Base-by-base conservation (phyloP, 495 filamentous ascomycete genomes). In the Lasiosphaeria miniovina region DNA sequence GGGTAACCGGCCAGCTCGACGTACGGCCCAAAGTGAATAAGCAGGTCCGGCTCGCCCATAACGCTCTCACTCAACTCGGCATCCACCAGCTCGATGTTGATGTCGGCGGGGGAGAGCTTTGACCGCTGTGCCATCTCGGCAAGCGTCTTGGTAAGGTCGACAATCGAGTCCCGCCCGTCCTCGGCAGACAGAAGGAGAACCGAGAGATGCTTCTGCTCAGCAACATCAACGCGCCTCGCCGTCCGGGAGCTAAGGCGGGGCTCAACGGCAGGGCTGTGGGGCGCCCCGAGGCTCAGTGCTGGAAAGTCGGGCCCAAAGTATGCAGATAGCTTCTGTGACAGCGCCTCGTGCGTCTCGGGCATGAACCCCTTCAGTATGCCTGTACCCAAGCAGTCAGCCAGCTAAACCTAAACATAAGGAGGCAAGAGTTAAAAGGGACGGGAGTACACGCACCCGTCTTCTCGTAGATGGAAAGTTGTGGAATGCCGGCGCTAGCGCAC, bases 91-190 rank as follows among this genome's bases (percentile, higher is more conserved):
- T 96, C 90, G 15, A 82, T 76, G 46, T 83, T 90, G 60, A 98
- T 92, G 69, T 98, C 93, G 15, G 81, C 74, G 0, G 88, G 77
- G 3, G 82, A 82, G 24, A 98, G 74, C 72, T 96, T 96, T 53
- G 87, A 86, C 58, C 88, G 86, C 75, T 98, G 94, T 4, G 90
- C 85, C 93, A 98, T 96, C 65, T 96, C 90, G 6, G 93, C 84
- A 8, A 98, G 80, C 4, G 95, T 97, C 68, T 93, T 95, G 48
- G 95, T 98, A 33, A 98, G 82, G 73, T 98, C 94, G 9, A 97
- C 92, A 56, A 98, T 80, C 9, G 93, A 96, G 67, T 95, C 89
- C 41, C 92, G 87, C 36, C 93, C 93, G 68, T 98, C 94, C 41
- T 91, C 88, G 31, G 88, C 84, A 36, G 90, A 93, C 45, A 98